Percentiles rank a stretch among this genome's conserved stretches.
These are phyloP conservation scores for Alisma plantagoaquatica DNA, from an alignment of 106 monocot species.

Conservation along the genomic window DNA sequence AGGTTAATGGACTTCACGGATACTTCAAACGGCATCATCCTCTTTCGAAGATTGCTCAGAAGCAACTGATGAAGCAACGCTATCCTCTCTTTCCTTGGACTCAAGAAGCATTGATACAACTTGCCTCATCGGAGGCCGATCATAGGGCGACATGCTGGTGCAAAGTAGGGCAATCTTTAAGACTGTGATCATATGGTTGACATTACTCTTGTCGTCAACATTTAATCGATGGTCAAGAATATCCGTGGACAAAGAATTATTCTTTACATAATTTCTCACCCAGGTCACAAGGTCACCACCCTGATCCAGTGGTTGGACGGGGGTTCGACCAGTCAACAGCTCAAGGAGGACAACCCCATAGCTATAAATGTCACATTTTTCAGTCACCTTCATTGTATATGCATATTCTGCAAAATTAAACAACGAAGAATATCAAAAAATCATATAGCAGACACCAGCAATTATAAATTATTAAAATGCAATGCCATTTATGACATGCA, in stretches of 20 bases:
- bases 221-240: slow-evolving; percentile 54
- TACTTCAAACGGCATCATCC: slow-evolving; percentile 7
- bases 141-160: slow-evolving; percentile 72
- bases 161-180: slow-evolving; percentile 92
- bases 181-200: slow-evolving; percentile 79
- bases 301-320: slow-evolving; percentile 84
- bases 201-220: slow-evolving; percentile 26
- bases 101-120: slow-evolving; percentile 78
- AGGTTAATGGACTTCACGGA: slow-evolving; percentile 1
- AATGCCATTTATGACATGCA: too few relatives aligned
- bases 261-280: slow-evolving; percentile 58
- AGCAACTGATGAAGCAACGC: slow-evolving; percentile 33
- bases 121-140: slow-evolving; percentile 87
- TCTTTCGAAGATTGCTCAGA: slow-evolving; percentile 53
- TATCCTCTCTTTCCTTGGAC: slow-evolving; percentile 65
- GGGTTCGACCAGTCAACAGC: slow-evolving; percentile 74
- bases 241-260: slow-evolving; percentile 39
- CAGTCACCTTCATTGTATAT: slow-evolving; percentile 98
- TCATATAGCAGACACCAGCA: background rate
- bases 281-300: slow-evolving; percentile 92
- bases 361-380: slow-evolving; percentile 90
- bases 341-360: slow-evolving; percentile 93
- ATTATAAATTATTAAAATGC: too few relatives aligned
- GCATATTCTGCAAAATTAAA: slow-evolving; percentile 85
- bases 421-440: background rate